Evolutionary conservation across 208 protist species (phyloP).

Genomic region (Angomonas deanei): DNA sequence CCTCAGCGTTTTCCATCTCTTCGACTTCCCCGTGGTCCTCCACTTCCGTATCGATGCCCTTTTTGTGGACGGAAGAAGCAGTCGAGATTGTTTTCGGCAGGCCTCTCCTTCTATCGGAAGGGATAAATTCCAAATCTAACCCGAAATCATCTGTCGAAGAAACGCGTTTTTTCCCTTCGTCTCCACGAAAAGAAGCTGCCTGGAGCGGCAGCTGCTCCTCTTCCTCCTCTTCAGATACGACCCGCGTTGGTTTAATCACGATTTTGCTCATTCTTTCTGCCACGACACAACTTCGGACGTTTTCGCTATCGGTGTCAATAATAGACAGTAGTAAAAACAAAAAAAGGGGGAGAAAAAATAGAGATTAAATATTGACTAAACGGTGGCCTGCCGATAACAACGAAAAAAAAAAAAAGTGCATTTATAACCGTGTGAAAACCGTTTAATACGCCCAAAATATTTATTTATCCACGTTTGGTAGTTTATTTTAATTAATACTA

Average conservation of each 20-base stretch:
- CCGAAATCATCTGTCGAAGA: slow-evolving; percentile 28
- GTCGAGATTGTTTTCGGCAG: neutral
- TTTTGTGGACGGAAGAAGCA: neutral
- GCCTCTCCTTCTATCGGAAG: slow-evolving; percentile 9
- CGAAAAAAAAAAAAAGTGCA: slow-evolving; percentile 9
- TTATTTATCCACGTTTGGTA: neutral
- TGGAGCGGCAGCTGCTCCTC: slow-evolving; percentile 20
- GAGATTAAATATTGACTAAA: neutral
- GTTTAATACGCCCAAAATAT: neutral
- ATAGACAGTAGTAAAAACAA: neutral
- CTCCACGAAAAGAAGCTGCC: neutral
- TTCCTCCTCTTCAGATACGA: slow-evolving; percentile 35
- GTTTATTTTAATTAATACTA: slow-evolving; percentile 2
- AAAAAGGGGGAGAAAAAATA: neutral
- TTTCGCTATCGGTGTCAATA: too few species aligned
- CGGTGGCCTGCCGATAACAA: too few species aligned
- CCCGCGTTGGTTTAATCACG: neutral
- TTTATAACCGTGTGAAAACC: slow-evolving; percentile 8
- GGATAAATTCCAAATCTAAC: slow-evolving; percentile 38
- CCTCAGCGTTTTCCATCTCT: slow-evolving; percentile 8
- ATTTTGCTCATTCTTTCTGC: neutral
- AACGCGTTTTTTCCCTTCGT: neutral
- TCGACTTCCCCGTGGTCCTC: neutral
- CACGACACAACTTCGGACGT: neutral
- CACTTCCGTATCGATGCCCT: neutral